Conservation (phyloP, 2,329 filamentous ascomycete genomes). For the Elsinoe batatas region DNA sequence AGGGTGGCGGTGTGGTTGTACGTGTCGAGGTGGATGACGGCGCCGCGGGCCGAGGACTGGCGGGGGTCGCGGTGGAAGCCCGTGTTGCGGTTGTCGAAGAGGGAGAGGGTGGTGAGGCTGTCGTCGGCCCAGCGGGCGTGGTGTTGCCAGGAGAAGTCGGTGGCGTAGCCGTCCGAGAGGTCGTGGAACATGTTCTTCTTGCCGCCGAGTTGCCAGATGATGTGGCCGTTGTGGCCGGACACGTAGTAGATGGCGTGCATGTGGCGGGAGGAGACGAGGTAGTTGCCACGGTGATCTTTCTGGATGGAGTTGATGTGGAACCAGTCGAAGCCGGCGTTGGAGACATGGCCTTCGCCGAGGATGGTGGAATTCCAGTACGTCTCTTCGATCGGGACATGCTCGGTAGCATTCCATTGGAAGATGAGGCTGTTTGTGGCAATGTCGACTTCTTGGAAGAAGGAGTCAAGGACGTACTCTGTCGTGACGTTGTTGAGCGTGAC, state of each 20-base stretch:
- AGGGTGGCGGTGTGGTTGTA: conserved; percentile 23
- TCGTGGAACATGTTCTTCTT: conserved; percentile 34
- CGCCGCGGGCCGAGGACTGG: conserved; percentile 13
- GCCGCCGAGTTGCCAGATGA: conserved; percentile 45
- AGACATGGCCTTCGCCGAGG: conserved; percentile 31
- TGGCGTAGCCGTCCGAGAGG: conserved; percentile 34
- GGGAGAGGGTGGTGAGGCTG: conserved; percentile 15
- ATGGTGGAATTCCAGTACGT: conserved; percentile 24
- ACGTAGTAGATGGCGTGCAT: conserved; percentile 36
- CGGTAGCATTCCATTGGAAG: conserved; percentile 33
- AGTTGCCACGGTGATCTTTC: conserved; percentile 39
- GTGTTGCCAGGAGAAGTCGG: conserved; percentile 44
- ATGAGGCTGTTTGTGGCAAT: conserved; percentile 32
- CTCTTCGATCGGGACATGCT: conserved; percentile 26
- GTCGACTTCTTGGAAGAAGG: conserved; percentile 36
- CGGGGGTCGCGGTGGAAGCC: conserved; percentile 15
- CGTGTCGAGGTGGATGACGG: conserved; percentile 19
- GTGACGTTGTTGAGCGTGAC: conserved; percentile 20
- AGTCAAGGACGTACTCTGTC: conserved; percentile 35
- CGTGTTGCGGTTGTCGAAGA: conserved; percentile 19
- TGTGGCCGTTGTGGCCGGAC: conserved; percentile 33
- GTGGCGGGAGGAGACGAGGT: conserved; percentile 39
- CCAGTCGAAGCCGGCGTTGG: conserved; percentile 31
- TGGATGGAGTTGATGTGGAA: conserved; percentile 48
- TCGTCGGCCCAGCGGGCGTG: conserved; percentile 36